phyloP scores from a whole-genome alignment of 306 rosid genomes.

The Betula pendula region DNA sequence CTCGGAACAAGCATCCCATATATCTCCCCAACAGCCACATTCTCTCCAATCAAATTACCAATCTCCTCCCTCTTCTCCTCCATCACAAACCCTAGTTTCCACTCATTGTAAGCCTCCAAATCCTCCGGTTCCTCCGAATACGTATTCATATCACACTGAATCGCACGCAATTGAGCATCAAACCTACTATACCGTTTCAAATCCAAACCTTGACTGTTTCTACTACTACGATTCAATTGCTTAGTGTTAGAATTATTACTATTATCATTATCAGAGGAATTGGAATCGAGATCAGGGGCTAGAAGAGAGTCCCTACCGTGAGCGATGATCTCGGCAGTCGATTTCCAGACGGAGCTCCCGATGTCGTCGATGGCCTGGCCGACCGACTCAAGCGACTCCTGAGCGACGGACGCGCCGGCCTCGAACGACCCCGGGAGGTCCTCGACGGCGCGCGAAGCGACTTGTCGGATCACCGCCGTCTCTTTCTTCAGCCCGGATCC shows the following conservation, averaged over 20 bases:
- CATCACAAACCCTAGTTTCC: conserved; percentile 73
- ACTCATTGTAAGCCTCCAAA: conserved; percentile 49
- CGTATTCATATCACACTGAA: conserved; percentile 66
- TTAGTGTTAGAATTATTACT: conserved; percentile 7
- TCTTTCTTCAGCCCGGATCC: conserved; percentile 72
- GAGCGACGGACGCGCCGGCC: conserved; percentile 86
- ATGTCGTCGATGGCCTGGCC: conserved; percentile 96
- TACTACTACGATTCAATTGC: conserved; percentile 30
- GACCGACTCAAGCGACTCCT: conserved; percentile 88
- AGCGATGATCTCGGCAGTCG: conserved; percentile 77
- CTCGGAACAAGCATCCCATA: conserved; percentile 59
- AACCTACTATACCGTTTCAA: conserved; percentile 76
- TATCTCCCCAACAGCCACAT: conserved; percentile 52
- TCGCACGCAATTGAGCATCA: conserved; percentile 58
- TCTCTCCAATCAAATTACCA: conserved; percentile 52
- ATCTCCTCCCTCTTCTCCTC: conserved; percentile 63
- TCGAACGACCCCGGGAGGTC: conserved; percentile 78
- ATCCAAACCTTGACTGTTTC: conserved; percentile 43
- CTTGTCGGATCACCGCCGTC: conserved; percentile 77
- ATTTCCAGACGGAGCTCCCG: conserved; percentile 83
- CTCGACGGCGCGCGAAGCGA: conserved; percentile 89
- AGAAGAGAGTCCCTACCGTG: conserved; percentile 74
- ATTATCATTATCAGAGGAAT: conserved; percentile 34
- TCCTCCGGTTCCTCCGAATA: conserved; percentile 85
- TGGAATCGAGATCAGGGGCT: conserved; percentile 51